Evolutionary conservation across 1,284 basidiomycete genomes (phyloP).

Genomic region (Marasmius sp.): DNA sequence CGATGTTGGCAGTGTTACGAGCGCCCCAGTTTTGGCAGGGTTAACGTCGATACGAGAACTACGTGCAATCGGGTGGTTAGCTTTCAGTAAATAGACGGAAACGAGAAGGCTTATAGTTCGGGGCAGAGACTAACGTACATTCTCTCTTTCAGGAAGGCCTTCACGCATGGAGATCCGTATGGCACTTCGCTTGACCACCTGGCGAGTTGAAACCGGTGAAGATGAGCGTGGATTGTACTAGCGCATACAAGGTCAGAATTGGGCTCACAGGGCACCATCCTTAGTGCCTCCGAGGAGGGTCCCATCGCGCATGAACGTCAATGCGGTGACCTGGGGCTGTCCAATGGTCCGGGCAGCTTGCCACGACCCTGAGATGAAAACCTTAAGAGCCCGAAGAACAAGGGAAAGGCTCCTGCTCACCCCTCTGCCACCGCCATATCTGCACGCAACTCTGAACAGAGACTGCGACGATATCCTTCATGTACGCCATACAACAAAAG

Average conservation of each 20-base stretch:
- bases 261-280: constrained; percentile 62
- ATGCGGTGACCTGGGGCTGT: constrained; percentile 58
- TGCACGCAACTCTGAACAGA: constrained; percentile 57
- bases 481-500: constrained; percentile 54
- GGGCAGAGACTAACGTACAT: constrained; percentile 41
- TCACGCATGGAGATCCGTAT: constrained; percentile 58
- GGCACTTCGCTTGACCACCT: constrained; percentile 67
- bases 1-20: constrained; percentile 52
- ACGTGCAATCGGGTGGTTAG: constrained; percentile 9
- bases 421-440: constrained; percentile 62
- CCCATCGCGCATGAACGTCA: constrained; percentile 62
- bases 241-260: not conserved
- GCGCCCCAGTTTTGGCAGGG: constrained; percentile 42
- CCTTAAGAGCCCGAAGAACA: not conserved
- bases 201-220: constrained; percentile 15
- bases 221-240: not conserved
- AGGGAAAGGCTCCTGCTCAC: constrained; percentile 28
- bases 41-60: constrained; percentile 50
- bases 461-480: constrained; percentile 57
- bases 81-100: not conserved
- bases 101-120: not conserved
- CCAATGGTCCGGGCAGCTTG: constrained; percentile 56
- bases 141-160: constrained; percentile 53
- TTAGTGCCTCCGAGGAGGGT: constrained; percentile 65
- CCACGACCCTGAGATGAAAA: constrained; percentile 48